Evolutionary conservation across 2,329 filamentous ascomycete genomes (phyloP), one percentile per base, ranked within the genome.

Genomic region (Botrytis galanthina): DNA sequence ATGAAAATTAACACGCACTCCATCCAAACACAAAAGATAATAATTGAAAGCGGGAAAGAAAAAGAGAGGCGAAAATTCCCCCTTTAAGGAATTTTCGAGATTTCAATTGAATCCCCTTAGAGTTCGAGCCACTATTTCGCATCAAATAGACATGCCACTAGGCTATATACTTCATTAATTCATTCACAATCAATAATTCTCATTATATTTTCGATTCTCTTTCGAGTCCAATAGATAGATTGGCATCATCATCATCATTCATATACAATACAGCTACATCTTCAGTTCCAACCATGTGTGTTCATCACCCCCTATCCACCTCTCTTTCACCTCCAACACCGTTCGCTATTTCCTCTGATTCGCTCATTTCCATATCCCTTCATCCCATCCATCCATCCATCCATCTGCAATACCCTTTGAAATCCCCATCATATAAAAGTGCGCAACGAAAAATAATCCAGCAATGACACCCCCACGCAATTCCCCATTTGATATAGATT

Each of bases 181-280:
- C 62, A 66, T 4, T 35, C 42, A 66, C 42, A 20, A 48, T 48
- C 42, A 35, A 14, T 29, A 22, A 5, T 48, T n/a, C 29, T 42
- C 35, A 26, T 32, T 39, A 42, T 10, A 22, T 7, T 12, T 12
- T 14, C 32, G 39, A 39, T 35, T 67, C 32, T 16, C 64, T 54
- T 29, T 29, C 35, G 16, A 39, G 16, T 16, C 26, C 20, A 67
- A 6, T 37, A 48, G 29, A 10, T n/a, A 48, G 39, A 42, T 69
- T 51, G 51, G 54, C 37, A 26, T 57, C 48, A 69, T 68, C 48
- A 68, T 69, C 66, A 59, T 68, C 66, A 57, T 69, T 69, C 26
- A 29, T 69, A 69, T 69, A 57, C 48, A 69, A 69, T 69, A 69
- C 66, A 69, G 39, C n/a, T 18, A 32, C 51, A 39, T 10, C 10